Evolutionary conservation across 2,329 filamentous ascomycete genomes (phyloP).

Genomic region (Rachicladosporium sp.): DNA sequence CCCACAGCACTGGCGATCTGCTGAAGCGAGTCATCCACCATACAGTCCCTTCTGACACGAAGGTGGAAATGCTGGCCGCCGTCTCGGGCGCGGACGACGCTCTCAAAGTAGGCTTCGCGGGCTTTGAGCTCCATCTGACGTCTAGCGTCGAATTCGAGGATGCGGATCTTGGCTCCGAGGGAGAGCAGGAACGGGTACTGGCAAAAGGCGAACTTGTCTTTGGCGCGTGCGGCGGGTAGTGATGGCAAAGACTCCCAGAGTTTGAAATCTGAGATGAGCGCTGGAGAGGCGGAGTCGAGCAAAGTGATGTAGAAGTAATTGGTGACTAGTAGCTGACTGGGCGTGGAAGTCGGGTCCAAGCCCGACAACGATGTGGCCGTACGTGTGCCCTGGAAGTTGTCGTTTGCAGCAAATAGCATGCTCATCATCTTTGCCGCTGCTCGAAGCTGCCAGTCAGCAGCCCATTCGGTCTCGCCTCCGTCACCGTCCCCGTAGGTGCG

Average conservation of each 20-base stretch:
- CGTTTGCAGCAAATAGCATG: constrained; percentile 72
- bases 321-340: constrained; percentile 55
- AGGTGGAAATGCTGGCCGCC: constrained; percentile 62
- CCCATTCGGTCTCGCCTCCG: constrained; percentile 47
- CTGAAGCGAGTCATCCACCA: constrained; percentile 78
- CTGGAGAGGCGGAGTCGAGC: constrained; percentile 58
- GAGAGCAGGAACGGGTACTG: constrained; percentile 87
- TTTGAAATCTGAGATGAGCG: constrained; percentile 76
- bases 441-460: constrained; percentile 81
- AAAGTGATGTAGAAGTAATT: constrained; percentile 81
- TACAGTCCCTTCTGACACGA: constrained; percentile 67
- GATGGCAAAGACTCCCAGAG: constrained; percentile 54
- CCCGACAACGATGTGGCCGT: constrained; percentile 24
- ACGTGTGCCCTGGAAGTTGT: constrained; percentile 29
- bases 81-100: constrained; percentile 61
- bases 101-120: constrained; percentile 81
- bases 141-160: constrained; percentile 75
- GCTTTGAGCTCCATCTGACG: constrained; percentile 84
- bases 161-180: constrained; percentile 83
- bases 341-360: too few species aligned
- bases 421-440: constrained; percentile 70
- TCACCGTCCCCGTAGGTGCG: constrained; percentile 37
- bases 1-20: constrained; percentile 77
- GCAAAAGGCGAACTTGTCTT: constrained; percentile 71
- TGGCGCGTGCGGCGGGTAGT: constrained; percentile 26